Evolutionary conservation across 2,329 filamentous ascomycete species (phyloP), one percentile per base, ranked within the genome.

Genomic region (Alternaria arbusti): DNA sequence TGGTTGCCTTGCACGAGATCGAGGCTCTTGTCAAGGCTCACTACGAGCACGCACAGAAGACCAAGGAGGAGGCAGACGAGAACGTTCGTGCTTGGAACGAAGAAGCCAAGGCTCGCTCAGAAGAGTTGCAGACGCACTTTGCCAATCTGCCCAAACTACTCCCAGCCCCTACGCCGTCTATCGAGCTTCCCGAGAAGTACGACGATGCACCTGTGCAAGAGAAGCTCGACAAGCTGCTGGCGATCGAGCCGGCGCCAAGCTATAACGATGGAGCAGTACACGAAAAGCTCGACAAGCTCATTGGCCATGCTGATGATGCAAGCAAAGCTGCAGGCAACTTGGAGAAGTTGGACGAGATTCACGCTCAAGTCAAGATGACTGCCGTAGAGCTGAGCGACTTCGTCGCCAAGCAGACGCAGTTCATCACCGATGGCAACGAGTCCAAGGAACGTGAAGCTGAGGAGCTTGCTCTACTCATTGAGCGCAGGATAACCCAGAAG

Each of bases 1-100:
- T 97, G 61, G 90, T 95, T 57, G 88, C 92, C 0, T 88, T 99
- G 68, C 91, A 93, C 72, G 92, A 97, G 72, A 89, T 98, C n/a
- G 85, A 96, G 43, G 84, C 89, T 8, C 86, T 96, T 23, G 92
- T 97, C 58, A 91, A 89, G 23, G 88, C 96, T 76, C 94, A 98
- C 77, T 97, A 91, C 73, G 93, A 97, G 70, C 92, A 97, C 75
- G 91, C 93, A 13, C 93, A 94, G 79, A 86, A 87, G 47, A 77
- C 81, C 11, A 81, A 82, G 49, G 80, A 81, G 54, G 79, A 81
- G 47, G 78, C 82, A 13, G 80, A 83, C 13, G 81, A 84, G 61
- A 79, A 81, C 10, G 74, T 80, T 32, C 79, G 78, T 25, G 72
- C 77, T 20, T 78, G 80, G 46, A 78, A 82, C 17, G 82, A 84